Evolutionary conservation across 164 flowering plant species (phyloP), one percentile per base, ranked within the genome.

Genomic region (Pachysandra terminalis): DNA sequence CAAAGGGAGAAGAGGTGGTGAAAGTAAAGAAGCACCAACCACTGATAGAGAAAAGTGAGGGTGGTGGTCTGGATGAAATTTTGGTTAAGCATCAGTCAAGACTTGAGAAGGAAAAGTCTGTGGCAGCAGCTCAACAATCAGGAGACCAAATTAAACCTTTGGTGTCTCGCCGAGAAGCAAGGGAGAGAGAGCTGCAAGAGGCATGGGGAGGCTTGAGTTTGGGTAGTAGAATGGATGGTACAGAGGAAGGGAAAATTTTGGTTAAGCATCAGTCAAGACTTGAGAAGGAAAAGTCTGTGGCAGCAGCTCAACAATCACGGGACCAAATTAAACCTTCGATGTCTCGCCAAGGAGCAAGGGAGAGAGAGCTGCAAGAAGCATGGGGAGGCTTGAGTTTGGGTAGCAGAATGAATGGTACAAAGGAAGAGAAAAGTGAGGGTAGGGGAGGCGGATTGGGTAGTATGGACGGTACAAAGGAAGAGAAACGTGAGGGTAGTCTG

Each of bases 321-420:
- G 80, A 71, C n/a, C 61, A 40, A 56, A 63, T 55, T 24, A 82
- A 61, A 57, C 67, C 61, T 51, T 78, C 75, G 27, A 74, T 71
- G 32, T 27, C 83, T 35, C 90, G 92, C n/a, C 75, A 80, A 61
- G 72, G 84, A 75, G 93, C 90, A 41, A 82, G 90, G 80, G 90
- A 89, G 62, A 83, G 77, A 62, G 97, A 91, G 76, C 22, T 91
- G 79, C 86, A 83, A 76, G 92, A 82, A 79, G 85, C 90, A 48
- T 94, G 96, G 98, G 98, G 96, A 65, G 97, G 97, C 27, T 66
- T 95, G 68, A 83, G 94, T n/a, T n/a, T n/a, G n/a, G 85, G 78
- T 9, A n/a, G n/a, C n/a, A 72, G 92, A 41, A 71, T 90, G 81
- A 90, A 84, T 56, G 78, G n/a, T n/a, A n/a, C n/a, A n/a, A n/a